A percentile compares a stretch with the other conserved stretches of the same genome.
phyloP scores from a whole-genome alignment of 768 basidiomycete genomes.

The Panaeolus cyanescens region DNA sequence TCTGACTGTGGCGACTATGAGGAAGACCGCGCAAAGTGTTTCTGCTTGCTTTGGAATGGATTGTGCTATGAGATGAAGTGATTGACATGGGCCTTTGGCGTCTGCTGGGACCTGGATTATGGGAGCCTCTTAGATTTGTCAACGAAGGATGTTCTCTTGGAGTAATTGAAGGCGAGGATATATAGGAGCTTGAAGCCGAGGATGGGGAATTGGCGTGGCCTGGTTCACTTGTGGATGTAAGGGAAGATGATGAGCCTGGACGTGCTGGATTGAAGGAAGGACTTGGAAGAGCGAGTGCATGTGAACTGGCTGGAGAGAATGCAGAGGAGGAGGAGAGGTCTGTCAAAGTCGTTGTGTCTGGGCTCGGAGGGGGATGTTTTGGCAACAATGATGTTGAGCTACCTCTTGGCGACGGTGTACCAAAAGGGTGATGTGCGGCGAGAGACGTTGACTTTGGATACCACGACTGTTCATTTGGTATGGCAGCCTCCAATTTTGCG shows the following conservation, averaged over 20 bases:
- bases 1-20: slow-evolving; percentile 58
- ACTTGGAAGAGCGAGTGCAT: slow-evolving; percentile 16
- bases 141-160: slow-evolving; percentile 9
- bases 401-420: slow-evolving; percentile 26
- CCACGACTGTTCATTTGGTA: slow-evolving; percentile 18
- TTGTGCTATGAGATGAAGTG: slow-evolving; percentile 35
- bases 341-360: slow-evolving; percentile 6
- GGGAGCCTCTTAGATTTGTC: slow-evolving; percentile 8
- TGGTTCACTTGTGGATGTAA: slow-evolving; percentile 16
- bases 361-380: slow-evolving; percentile 14
- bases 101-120: slow-evolving; percentile 9
- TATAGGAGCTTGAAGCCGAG: slow-evolving; percentile 13
- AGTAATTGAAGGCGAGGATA: slow-evolving; percentile 6
- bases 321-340: slow-evolving; percentile 11
- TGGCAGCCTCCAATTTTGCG: slow-evolving; percentile 34
- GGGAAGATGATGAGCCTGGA: slow-evolving; percentile 32
- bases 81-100: slow-evolving; percentile 38
- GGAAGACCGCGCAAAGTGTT: slow-evolving; percentile 56
- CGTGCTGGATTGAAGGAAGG: slow-evolving; percentile 23
- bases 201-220: slow-evolving; percentile 12
- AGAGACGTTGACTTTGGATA: slow-evolving; percentile 21
- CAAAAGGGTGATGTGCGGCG: slow-evolving; percentile 19
- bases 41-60: slow-evolving; percentile 31
- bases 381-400: slow-evolving; percentile 31
- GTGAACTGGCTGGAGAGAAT: slow-evolving; percentile 1